Percentiles rank a stretch among this genome's conserved stretches.
phyloP scores from a whole-genome alignment of 139 green algal genomes.

The Marvania coccoides region DNA sequence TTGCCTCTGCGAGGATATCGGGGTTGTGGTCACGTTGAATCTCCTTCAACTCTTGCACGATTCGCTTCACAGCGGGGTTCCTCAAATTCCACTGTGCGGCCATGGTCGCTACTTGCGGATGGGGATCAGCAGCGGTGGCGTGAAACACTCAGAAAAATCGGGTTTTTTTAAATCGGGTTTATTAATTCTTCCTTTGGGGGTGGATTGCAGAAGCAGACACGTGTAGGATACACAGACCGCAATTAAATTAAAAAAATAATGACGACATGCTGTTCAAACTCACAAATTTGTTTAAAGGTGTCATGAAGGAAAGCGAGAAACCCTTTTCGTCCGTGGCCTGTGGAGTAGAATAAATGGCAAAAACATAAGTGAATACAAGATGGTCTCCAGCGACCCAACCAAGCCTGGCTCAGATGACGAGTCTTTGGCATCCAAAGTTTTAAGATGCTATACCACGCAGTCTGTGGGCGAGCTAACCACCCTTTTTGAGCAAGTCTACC shows the following conservation, averaged over 20 bases:
- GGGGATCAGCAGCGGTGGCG: not conserved
- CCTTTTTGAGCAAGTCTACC: too few species aligned
- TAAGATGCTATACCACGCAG: not conserved
- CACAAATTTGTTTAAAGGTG: too few species aligned
- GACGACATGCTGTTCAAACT: not conserved
- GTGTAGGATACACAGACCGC: not conserved
- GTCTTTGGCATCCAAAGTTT: too few species aligned
- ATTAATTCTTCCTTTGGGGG: not conserved
- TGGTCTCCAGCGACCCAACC: not conserved
- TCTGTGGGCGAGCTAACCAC: too few species aligned
- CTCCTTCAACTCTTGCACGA: constrained; percentile 88
- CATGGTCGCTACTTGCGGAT: too few species aligned
- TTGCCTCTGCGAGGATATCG: constrained; percentile 68
- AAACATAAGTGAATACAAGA: not conserved
- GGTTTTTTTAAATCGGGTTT: too few species aligned
- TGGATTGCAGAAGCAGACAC: not conserved
- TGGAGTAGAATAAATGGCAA: too few species aligned
- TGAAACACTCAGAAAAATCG: not conserved
- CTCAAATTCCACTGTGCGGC: constrained; percentile 42
- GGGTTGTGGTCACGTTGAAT: constrained; percentile 48
- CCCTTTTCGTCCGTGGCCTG: too few species aligned
- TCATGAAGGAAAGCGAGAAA: too few species aligned
- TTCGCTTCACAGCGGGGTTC: constrained; percentile 88
- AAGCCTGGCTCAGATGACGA: too few species aligned
- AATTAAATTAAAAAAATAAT: not conserved